A percentile compares a stretch with the other conserved stretches of the same genome.
Conservation (phyloP, 306 rosid species). For the Amphicarpaea edgeworthii region DNA sequence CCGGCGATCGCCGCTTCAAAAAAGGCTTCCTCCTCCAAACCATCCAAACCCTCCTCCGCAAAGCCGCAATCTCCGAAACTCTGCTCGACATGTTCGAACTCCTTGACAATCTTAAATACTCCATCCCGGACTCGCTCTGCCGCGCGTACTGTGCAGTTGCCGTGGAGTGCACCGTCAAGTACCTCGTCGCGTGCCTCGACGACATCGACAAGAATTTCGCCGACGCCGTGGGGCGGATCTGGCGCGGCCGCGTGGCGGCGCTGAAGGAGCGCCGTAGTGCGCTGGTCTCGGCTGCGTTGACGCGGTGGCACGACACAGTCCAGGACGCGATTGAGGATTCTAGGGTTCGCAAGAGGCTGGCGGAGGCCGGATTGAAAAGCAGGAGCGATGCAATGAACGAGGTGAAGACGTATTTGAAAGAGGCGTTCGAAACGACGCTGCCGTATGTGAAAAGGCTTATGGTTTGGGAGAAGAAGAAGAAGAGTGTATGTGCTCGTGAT, state of each 20-base stretch:
- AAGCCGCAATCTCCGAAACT: constrained; percentile 56
- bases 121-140: constrained; percentile 45
- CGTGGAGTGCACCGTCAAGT: constrained; percentile 72
- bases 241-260: constrained; percentile 65
- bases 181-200: constrained; percentile 46
- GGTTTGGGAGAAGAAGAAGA: constrained; percentile 35
- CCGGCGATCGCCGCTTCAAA: constrained; percentile 58
- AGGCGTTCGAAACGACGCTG: constrained; percentile 67
- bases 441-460: constrained; percentile 56
- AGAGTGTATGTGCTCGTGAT: neutral
- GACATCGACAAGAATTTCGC: constrained; percentile 44
- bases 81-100: constrained; percentile 58
- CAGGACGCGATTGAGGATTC: constrained; percentile 69
- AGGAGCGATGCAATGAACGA: constrained; percentile 59
- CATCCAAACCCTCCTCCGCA: constrained; percentile 52
- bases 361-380: constrained; percentile 52
- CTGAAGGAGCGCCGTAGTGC: constrained; percentile 31
- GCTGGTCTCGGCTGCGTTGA: constrained; percentile 56
- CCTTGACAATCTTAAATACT: constrained; percentile 52
- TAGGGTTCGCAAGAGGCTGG: constrained; percentile 54
- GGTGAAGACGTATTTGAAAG: constrained; percentile 57
- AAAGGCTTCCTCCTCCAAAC: constrained; percentile 69
- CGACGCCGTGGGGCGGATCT: constrained; percentile 64
- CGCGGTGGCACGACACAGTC: constrained; percentile 53
- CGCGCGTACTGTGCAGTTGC: constrained; percentile 79